These are phyloP conservation scores for Ottelia alismoides DNA, from an alignment of 106 monocot genomes.

Conservation along the genomic window DNA sequence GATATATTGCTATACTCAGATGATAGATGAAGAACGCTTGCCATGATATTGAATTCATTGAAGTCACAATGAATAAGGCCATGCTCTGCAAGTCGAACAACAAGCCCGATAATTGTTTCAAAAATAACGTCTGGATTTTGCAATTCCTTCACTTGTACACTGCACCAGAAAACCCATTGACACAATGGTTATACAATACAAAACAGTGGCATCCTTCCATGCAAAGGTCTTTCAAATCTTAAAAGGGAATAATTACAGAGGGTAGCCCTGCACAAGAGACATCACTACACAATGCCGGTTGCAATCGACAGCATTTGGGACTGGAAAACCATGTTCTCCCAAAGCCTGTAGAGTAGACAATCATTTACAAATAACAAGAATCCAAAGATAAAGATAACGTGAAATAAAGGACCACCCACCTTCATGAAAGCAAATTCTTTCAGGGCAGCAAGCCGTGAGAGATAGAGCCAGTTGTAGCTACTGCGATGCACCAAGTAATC, in stretches of 20 bases:
- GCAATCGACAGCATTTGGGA: slow-evolving; percentile 86
- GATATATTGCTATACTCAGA: too few species aligned
- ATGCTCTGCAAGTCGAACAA: slow-evolving; percentile 84
- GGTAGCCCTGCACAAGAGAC: slow-evolving; percentile 93
- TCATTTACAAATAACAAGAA: not conserved
- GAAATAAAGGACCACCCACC: slow-evolving; percentile 30
- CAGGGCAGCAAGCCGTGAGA: slow-evolving; percentile 9
- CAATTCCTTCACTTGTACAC: slow-evolving; percentile 79
- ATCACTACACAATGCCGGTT: slow-evolving; percentile 95
- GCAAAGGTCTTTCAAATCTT: not conserved
- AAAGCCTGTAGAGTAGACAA: slow-evolving; percentile 41
- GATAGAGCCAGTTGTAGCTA: slow-evolving; percentile 90
- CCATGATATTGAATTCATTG: slow-evolving; percentile 98
- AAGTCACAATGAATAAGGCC: slow-evolving; percentile 99
- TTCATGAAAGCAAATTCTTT: slow-evolving; percentile 50
- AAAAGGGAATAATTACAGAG: slow-evolving; percentile 63
- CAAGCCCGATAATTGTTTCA: slow-evolving; percentile 60
- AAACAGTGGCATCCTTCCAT: not conserved
- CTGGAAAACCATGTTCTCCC: slow-evolving; percentile 92
- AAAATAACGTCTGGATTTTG: slow-evolving; percentile 78
- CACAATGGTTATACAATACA: not conserved
- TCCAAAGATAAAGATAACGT: not conserved
- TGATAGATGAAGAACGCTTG: too few species aligned
- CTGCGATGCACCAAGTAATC: slow-evolving; percentile 76
- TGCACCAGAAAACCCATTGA: slow-evolving; percentile 1